Conservation (phyloP, 192 early-diverging fungal genomes). For the Linnemannia exigua region DNA sequence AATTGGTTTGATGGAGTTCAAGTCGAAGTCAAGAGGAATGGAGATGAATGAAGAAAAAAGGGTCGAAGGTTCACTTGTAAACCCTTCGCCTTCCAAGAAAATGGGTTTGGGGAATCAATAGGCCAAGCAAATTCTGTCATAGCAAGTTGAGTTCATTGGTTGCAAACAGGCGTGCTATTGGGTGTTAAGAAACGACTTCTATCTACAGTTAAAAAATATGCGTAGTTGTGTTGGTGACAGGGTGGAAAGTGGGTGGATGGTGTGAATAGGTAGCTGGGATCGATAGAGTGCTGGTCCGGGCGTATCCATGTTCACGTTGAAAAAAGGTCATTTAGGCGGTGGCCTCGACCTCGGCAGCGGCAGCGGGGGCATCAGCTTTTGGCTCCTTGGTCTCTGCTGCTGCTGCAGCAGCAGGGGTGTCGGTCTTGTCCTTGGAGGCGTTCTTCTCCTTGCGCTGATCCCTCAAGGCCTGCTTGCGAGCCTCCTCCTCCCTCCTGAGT, state of each 20-base stretch:
- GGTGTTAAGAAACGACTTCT: not conserved
- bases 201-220: not conserved
- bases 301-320: not conserved
- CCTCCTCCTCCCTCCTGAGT: constrained; percentile 44
- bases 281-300: not conserved
- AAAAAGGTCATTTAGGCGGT: not conserved
- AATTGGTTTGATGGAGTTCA: too few species aligned
- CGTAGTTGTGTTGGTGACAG: not conserved
- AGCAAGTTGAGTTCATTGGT: not conserved
- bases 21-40: too few species aligned
- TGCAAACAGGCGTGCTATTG: constrained; percentile 3
- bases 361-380: constrained; percentile 3
- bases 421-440: constrained; percentile 24
- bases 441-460: constrained; percentile 34
- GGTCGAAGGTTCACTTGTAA: too few species aligned
- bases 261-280: not conserved
- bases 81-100: too few species aligned
- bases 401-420: not conserved
- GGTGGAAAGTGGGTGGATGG: not conserved
- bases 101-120: too few species aligned
- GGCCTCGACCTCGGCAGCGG: not conserved
- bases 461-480: constrained; percentile 40
- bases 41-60: too few species aligned
- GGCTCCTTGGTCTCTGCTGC: constrained; percentile 5
- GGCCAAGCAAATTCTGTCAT: not conserved